Evolutionary conservation across 1,284 basidiomycete genomes (phyloP).

Genomic region (Phellopilus nigrolimitatus): DNA sequence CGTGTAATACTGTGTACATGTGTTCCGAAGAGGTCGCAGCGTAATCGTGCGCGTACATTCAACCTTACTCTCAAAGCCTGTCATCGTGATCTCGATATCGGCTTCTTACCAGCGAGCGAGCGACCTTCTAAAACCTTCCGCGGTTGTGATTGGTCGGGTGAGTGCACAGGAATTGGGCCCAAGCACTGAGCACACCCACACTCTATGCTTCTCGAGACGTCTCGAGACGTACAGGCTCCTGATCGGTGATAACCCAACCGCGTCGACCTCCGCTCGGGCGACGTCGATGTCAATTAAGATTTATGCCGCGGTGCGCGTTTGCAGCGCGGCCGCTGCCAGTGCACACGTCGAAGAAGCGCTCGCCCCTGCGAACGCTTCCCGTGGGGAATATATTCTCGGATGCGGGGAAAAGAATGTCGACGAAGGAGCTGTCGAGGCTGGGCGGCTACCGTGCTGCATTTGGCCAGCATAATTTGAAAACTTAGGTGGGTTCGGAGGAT

Average conservation of each 20-base stretch:
- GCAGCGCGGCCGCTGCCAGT: slow-evolving; percentile 9
- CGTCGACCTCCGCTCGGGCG: too few species aligned
- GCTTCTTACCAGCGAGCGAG: background rate
- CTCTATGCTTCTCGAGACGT: background rate
- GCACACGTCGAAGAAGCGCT: background rate
- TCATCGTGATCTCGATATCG: background rate
- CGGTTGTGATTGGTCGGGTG: background rate
- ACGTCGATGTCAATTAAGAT: slow-evolving; percentile 4
- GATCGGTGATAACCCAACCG: slow-evolving; percentile 15
- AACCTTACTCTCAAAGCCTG: background rate
- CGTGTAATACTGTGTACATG: slow-evolving; percentile 3
- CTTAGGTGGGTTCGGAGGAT: too few species aligned
- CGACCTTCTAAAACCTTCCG: background rate
- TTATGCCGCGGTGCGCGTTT: background rate
- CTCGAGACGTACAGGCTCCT: background rate
- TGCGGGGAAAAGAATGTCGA: too few species aligned
- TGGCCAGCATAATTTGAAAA: too few species aligned
- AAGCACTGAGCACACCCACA: slow-evolving; percentile 6
- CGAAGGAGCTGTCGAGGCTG: too few species aligned
- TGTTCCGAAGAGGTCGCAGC: background rate
- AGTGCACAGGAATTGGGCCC: slow-evolving; percentile 13
- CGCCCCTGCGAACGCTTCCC: background rate
- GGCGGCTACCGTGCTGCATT: too few species aligned
- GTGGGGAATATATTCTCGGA: background rate
- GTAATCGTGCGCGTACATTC: background rate